A percentile compares a stretch with the other conserved stretches of the same genome.
Evolutionary conservation across 2,329 filamentous ascomycete species (phyloP).

Genomic region (Penicillium sp.): DNA sequence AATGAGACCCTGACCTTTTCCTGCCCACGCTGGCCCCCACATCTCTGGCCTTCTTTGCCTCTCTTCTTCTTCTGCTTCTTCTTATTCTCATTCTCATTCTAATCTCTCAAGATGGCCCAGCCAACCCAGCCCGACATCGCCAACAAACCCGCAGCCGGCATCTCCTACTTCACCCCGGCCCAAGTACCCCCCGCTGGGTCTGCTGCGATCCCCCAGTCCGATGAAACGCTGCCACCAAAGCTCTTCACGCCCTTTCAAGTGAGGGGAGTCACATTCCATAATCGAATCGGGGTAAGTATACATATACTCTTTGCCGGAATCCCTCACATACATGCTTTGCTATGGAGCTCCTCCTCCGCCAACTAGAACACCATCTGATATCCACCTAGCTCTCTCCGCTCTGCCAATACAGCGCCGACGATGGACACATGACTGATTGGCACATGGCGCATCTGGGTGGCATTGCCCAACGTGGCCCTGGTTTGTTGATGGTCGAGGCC

Average conservation of each 20-base stretch:
- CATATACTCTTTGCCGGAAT: not conserved
- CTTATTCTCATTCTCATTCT: not conserved
- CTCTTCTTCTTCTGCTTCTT: not conserved
- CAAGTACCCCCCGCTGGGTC: constrained; percentile 43
- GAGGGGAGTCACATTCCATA: constrained; percentile 66
- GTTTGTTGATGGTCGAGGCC: constrained; percentile 76
- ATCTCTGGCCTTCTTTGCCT: not conserved
- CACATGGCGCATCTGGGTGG: constrained; percentile 82
- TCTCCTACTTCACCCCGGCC: constrained; percentile 49
- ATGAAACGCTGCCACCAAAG: constrained; percentile 54
- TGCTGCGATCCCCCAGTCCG: constrained; percentile 45
- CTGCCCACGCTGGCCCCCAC: too few relatives aligned
- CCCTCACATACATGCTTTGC: not conserved
- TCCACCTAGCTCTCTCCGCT: constrained; percentile 58
- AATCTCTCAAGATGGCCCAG: constrained; percentile 2
- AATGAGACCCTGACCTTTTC: too few relatives aligned
- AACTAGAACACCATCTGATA: too few relatives aligned
- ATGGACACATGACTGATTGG: constrained; percentile 78
- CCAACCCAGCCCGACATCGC: constrained; percentile 32
- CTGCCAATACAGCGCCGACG: constrained; percentile 69
- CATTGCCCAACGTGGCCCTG: constrained; percentile 75
- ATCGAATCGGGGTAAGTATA: constrained; percentile 64
- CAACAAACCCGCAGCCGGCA: constrained; percentile 43
- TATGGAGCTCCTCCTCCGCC: too few relatives aligned
- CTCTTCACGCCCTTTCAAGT: constrained; percentile 63